Base-by-base conservation (phyloP, 768 basidiomycete genomes). In the Kwoniella europaea region DNA sequence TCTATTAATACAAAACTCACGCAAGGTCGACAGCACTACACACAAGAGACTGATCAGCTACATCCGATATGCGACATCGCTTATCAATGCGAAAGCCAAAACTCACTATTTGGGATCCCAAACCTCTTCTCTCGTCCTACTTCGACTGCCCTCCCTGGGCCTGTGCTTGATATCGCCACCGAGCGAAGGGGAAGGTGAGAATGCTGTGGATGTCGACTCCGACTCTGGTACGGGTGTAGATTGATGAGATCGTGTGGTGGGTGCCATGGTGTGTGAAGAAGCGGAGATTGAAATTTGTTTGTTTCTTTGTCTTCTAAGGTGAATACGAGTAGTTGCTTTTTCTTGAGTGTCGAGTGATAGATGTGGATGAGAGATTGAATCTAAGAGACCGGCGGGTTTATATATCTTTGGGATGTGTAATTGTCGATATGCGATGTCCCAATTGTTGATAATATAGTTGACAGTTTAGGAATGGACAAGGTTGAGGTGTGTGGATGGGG, bases 71-170 rank as follows among this genome's bases (percentile, higher is more conserved):
- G 9, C 24, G 24, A 35, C 15, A 69, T 13, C 9, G 10, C 63
- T 10, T 22, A 35, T 65, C 55, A 20, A 29, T 65, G 5, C 46
- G n/a, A 50, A 10, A 13, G 1, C 2, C 2, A 22, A 10, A 44
- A 72, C 82, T 76, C 66, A 82, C 82, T 83, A 83, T 71, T 83
- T 81, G 18, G 82, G 74, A 75, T 83, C 80, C 60, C 74, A 80
- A 7, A 82, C 78, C 42, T 82, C 82, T 41, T 83, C 80, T 16
- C 68, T 74, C 24, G 60, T 69, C 46, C 79, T 56, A 10, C 67
- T 76, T 61, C 78, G 62, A 64, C 80, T 81, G 5, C 72, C 77
- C 44, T 78, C 72, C 53, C 79, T 58, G 4, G 75, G 76, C 43
- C 79, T 55, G 22, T 65, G 62, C 27, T 67, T 63, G 62, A 62